Base-by-base conservation (phyloP, 2,329 filamentous ascomycete species). In the Microsporum audouinii region DNA sequence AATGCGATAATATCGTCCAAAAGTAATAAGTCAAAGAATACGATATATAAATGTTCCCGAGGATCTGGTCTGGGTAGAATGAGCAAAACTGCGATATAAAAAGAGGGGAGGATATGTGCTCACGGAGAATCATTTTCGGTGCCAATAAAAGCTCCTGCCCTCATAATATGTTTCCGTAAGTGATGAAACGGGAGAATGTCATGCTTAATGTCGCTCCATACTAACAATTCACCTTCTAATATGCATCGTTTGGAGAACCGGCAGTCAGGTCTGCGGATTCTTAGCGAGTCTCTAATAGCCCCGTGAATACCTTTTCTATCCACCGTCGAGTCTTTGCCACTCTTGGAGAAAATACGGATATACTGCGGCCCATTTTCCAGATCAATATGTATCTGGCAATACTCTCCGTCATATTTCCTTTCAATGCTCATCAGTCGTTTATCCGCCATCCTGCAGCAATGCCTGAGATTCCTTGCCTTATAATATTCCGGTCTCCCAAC, bases 261-360 rank as follows among this genome's bases (percentile, higher is more conserved):
- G 69, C 87, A 87, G 5, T 79, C 76, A 0, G 78, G 63, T 1
- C 75, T 73, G 2, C 84, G 84, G 38, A 95, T 78, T 5, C 78
- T 78, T 3, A 95, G 75, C 2, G 86, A 86, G 2, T 84, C 76
- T 45, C 80, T 78, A 61, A 96, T 84, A 0, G 80, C 80, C 1
- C 80, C 79, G 60, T 88, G 84, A 27, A 95, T 72, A 1, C 76
- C 78, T 8, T 72, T 66, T 38, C 88, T 82, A 71, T 95, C 91
- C 58, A 76, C 70, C 0, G 90, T 96, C 51, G 90, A 92, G 66
- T 96, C 89, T 70, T 94, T 95, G 62, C 91, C 89, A 68, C 89
- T 94, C 71, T 96, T 96, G 7, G 90, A 95, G 70, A 94, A 96
- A 34, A 96, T 92, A 64, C 87, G 86, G 33, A 95, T 84, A 56